These are phyloP conservation scores for Penicillium sclerotiorum DNA, from an alignment of 2,329 filamentous ascomycete species.

Conservation along the genomic window DNA sequence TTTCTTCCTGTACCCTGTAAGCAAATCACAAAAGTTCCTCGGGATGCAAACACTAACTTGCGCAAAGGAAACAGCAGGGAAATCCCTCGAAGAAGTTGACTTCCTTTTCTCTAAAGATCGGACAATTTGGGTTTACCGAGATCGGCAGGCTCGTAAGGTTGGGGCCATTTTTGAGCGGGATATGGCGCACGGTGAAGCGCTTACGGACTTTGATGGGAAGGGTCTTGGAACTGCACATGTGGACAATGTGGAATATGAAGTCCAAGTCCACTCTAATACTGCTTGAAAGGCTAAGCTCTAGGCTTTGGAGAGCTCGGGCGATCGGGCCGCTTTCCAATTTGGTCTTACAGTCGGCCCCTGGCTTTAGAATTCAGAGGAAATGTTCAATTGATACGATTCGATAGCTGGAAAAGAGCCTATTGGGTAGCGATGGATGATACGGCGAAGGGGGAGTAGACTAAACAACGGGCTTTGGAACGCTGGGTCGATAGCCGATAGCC, in stretches of 20 bases:
- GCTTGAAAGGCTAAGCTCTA: neutral
- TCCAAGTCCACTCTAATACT: too few species aligned
- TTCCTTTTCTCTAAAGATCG: conserved; percentile 24
- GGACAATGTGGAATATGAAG: conserved; percentile 48
- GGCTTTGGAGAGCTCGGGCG: too few species aligned
- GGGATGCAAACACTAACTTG: neutral
- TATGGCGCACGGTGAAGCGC: conserved; percentile 24
- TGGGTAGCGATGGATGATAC: too few species aligned
- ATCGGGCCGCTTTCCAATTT: too few species aligned
- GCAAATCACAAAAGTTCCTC: neutral
- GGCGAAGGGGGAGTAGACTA: too few species aligned
- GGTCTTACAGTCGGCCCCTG: too few species aligned
- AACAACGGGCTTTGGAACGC: neutral
- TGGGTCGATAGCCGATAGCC: neutral
- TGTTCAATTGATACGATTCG: too few species aligned
- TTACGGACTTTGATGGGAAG: conserved; percentile 38
- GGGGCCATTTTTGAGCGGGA: conserved; percentile 29
- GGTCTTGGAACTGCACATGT: neutral
- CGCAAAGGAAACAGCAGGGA: conserved; percentile 25
- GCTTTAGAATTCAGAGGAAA: too few species aligned
- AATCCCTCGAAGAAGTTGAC: conserved; percentile 27
- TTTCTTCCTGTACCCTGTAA: conserved; percentile 26
- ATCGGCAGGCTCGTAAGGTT: conserved; percentile 22
- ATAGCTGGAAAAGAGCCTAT: too few species aligned
- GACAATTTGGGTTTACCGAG: conserved; percentile 23